These are phyloP conservation scores for Lodderomyces orthopsilosis DNA, from an alignment of 1,139 yeast genomes.

Conservation along the genomic window DNA sequence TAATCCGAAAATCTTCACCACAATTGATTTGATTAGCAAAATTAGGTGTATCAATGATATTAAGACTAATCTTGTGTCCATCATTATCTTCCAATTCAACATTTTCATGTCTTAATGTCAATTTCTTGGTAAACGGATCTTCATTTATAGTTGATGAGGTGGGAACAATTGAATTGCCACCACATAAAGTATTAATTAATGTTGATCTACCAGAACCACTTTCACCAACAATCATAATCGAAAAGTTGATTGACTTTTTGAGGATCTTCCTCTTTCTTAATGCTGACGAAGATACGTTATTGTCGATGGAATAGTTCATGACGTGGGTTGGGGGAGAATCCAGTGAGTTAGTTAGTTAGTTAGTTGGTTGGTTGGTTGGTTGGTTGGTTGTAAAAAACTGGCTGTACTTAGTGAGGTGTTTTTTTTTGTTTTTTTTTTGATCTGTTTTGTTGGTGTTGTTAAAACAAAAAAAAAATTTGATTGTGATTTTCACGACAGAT, in stretches of 20 bases:
- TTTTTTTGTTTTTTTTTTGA: no score
- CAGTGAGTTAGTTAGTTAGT: no score
- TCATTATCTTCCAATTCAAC: constrained; percentile 52
- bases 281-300: constrained; percentile 26
- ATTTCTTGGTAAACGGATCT: constrained; percentile 42
- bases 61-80: constrained; percentile 47
- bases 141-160: constrained; percentile 38
- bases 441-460: no score
- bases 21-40: constrained; percentile 68
- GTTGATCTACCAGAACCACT: constrained; percentile 63
- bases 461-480: no score
- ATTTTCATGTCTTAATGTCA: constrained; percentile 47
- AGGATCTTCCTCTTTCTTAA: constrained; percentile 59
- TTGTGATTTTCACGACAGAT: no score
- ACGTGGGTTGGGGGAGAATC: not conserved
- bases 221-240: constrained; percentile 59
- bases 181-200: constrained; percentile 70
- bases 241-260: constrained; percentile 53
- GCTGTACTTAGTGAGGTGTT: no score
- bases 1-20: constrained; percentile 43
- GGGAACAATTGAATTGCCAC: constrained; percentile 63
- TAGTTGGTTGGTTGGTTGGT: not conserved
- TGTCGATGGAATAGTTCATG: constrained; percentile 15
- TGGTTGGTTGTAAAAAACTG: not conserved
- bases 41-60: constrained; percentile 65